Base-by-base conservation (phyloP, 1,139 yeast species). In the Zygosaccharomyces sapae region DNA sequence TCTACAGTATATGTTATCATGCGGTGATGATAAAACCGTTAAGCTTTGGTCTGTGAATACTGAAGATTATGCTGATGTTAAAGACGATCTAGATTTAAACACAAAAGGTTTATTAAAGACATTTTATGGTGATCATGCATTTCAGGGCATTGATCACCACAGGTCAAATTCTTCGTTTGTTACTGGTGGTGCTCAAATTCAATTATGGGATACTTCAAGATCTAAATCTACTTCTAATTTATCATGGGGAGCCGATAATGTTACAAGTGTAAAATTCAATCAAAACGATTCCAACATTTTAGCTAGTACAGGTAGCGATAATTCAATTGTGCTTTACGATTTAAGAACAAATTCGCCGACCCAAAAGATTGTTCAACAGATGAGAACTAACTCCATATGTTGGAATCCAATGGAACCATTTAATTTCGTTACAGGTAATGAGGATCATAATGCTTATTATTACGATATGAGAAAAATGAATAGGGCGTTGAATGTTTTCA, bases 391-490 rank as follows among this genome's bases (percentile, higher is more conserved):
- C 67, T 77, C 94, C 39, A 74, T 94, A 29, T 77, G 90, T 47
- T 94, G 97, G 97, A 92, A 94, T 68, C 99, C 99, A 3, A 87
- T 92, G 86, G 97, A 92, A 68, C 96, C 98, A 1, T 92, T 81
- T 70, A 82, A 85, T 62, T 90, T 94, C 70, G 97, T 92, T 16
- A 80, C 87, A 43, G 98, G 89, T 1, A 81, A 81, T 62, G 99
- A 94, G 70, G 98, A 94, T 70, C 97, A 92, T 68, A 94, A 94
- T 64, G 83, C 85, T 8, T 94, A 94, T 66, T 77, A 86, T 48
- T 94, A 96, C 80, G 99, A 94, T 69, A 92, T 94, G 97, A 77
- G 99, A 63, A 86, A 89, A 62, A 74, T 94, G 76, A 74, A 74
- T 40, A 75, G 86, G 47, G 83, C 97, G 0, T 65, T 83, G 41